These are phyloP conservation scores for Tulasnella sp. DNA, from an alignment of 768 basidiomycete species.

Conservation along the genomic window DNA sequence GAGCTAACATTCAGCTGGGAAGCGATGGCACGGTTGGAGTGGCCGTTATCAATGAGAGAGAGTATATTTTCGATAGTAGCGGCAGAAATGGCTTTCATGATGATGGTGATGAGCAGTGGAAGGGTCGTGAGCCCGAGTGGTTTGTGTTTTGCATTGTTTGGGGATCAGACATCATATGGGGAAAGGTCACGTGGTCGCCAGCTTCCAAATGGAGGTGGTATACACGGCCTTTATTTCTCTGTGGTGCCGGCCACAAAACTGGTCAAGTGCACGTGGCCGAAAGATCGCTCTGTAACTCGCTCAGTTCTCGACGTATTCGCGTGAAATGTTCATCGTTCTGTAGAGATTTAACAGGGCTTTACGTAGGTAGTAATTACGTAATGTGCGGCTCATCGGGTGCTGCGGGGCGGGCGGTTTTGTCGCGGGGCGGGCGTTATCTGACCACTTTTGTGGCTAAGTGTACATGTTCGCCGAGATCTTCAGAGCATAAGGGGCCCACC, in stretches of 20 bases:
- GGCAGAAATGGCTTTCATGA: background rate
- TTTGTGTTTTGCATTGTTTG: background rate
- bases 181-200: background rate
- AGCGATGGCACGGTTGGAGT: background rate
- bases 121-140: background rate
- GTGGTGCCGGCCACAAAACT: background rate
- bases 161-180: background rate
- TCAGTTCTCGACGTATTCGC: background rate
- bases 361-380: background rate
- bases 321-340: background rate
- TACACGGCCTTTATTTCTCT: background rate
- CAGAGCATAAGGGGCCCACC: too few species aligned
- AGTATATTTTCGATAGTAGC: background rate
- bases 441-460: background rate
- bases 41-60: background rate
- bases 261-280: background rate
- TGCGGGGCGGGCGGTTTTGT: background rate
- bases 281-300: background rate
- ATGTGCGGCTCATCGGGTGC: background rate
- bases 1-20: background rate
- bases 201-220: background rate
- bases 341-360: too few species aligned
- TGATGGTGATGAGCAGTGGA: background rate
- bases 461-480: too few species aligned
- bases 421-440: background rate